Base-by-base conservation (phyloP, 441 rosid genomes). In the Macaranga tanarius region DNA sequence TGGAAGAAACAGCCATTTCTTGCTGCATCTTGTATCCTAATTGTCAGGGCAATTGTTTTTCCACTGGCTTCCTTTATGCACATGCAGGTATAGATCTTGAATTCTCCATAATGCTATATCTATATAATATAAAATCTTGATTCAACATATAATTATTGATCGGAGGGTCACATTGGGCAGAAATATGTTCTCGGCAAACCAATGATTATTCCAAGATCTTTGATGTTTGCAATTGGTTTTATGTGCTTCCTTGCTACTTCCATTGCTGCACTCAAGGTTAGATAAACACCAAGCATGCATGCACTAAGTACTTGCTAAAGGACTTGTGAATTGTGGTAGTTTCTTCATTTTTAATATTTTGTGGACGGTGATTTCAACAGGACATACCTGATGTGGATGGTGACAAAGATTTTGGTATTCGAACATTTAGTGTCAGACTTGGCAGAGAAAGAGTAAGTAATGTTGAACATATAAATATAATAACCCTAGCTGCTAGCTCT, bases 341-440 rank as follows among this genome's bases (percentile, higher is more conserved):
- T 13, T 31, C 28, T 28, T 5, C n/a, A 5, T 51, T 15, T 1
- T 15, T 51, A 19, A 51, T 16, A 15, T 28, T 62, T 23, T 40
- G 8, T 40, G 5, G 19, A 7, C 5, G 5, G 38, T 3, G 16
- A 4, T 55, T 59, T 50, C 13, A 31, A 68, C 64, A 83, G 86
- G 86, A 83, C 58, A 83, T 83, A 44, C 83, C 86, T 45, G 86
- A 83, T 34, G 79, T 78, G n/a, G 77, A 83, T 15, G 86, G 86
- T 0, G 83, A 83, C 60, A 67, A 47, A 70, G 59, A 75, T 45
- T 77, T 66, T 10, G 82, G 86, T 5, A 80, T 83, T 55, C 78
- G 70, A 15, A 73, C 84, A 2, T 67, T 79, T 38, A 79, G 72
- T 38, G 75, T 76, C 57, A 73, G 69, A 31, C 64, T 79, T 48